Base-by-base conservation (phyloP, 2,329 filamentous ascomycete genomes). In the Seiridium unicorne region DNA sequence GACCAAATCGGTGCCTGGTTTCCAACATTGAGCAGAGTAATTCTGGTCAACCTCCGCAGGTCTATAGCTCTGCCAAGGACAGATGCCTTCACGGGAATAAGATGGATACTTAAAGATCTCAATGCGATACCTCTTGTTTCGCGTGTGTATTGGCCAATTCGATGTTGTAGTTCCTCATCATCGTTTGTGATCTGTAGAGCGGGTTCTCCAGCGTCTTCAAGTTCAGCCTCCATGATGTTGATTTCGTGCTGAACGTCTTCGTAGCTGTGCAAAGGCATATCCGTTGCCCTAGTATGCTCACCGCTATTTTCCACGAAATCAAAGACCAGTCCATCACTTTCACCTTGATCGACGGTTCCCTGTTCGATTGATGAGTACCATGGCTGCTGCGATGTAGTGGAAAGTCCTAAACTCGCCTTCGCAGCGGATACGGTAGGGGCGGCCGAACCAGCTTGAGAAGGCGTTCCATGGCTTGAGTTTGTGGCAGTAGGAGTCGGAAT, bases 21-120 rank as follows among this genome's bases (percentile, higher is more conserved):
- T 1, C 87, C 87, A 18, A 89, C 86, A 62, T 87, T 88, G 51
- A 90, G 79, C 32, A 90, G 75, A 1, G 85, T 86, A 18, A 90
- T 74, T 51, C 78, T 79, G 63, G 75, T 81, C n/a, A 90, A 74
- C 3, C 76, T 75, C n/a, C 75, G 76, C 3, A 89, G 66, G 64
- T 89, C 84, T 42, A 89, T 73, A 0, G 84, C 83, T 35, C 79
- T 77, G 18, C 77, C 80, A 7, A 90, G 67, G 0, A 88, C 79
- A 0, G 82, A 83, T 2, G 85, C 77, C 69, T 84, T 86, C 65
- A 87, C 77, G 0, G 87, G 87, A 40, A 90, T 80, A 38, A 87
- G 77, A 65, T 87, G 78, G 34, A 89, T 77, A 58, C 78, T 78
- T 18, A 90, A 75, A 1, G 77, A 78, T 55, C 83, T 73, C 1